Conservation (phyloP, 2,329 filamentous ascomycete species). For the Triangularia setosa region DNA sequence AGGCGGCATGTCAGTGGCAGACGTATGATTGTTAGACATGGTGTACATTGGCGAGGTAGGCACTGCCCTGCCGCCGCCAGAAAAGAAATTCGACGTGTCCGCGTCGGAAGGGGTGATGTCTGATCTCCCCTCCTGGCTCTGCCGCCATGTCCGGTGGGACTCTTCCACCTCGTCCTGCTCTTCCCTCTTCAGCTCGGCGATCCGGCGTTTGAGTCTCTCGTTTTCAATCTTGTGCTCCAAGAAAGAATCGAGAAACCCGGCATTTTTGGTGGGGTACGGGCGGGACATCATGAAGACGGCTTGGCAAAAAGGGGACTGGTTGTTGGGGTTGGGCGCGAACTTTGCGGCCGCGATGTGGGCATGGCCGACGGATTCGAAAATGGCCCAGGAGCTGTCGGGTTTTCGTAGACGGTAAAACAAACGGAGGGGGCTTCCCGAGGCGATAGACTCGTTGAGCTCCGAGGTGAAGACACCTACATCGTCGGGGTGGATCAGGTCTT, state of each 20-base stretch:
- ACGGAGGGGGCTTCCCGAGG: conserved; percentile 71
- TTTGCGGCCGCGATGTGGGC: conserved; percentile 75
- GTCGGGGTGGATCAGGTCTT: conserved; percentile 80
- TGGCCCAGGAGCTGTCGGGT: conserved; percentile 62
- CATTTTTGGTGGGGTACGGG: conserved; percentile 85
- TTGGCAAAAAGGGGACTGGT: conserved; percentile 68
- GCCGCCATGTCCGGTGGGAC: conserved; percentile 57
- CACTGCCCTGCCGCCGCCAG: conserved; percentile 8
- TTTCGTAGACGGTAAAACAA: conserved; percentile 84
- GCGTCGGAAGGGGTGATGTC: conserved; percentile 49
- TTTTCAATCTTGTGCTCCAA: conserved; percentile 97
- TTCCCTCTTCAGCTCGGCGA: conserved; percentile 79
- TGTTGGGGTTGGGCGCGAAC: conserved; percentile 58
- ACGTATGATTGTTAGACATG: not conserved
- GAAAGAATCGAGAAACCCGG: conserved; percentile 82
- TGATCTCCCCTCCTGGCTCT: conserved; percentile 54
- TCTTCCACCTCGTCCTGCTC: conserved; percentile 76
- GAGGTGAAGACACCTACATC: conserved; percentile 78
- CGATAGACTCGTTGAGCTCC: conserved; percentile 86
- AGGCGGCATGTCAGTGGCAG: conserved; percentile 51
- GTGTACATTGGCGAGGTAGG: conserved; percentile 2
- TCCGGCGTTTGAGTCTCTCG: conserved; percentile 77
- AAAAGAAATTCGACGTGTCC: conserved; percentile 28
- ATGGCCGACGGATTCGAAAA: conserved; percentile 91
- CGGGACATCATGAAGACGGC: conserved; percentile 93